Percentiles rank a stretch among this genome's conserved stretches.
Conservation (phyloP, 164 flowering plant species). For the Kingdonia uniflora region DNA sequence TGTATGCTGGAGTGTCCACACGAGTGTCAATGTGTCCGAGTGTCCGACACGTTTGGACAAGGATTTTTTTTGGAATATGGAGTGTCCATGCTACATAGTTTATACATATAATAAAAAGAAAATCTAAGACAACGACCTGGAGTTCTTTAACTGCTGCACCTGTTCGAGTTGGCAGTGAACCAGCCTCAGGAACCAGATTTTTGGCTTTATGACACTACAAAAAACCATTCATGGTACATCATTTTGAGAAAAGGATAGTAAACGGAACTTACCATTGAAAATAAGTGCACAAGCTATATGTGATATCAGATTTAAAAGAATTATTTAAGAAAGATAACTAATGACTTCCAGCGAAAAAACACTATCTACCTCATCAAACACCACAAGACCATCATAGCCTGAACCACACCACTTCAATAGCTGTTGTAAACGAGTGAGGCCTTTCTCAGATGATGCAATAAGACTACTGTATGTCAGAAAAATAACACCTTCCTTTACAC, state of each 20-base stretch:
- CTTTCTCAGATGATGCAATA: constrained; percentile 95
- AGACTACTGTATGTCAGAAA: constrained; percentile 94
- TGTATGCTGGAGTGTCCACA: no score
- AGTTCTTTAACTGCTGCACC: constrained; percentile 96
- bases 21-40: no score
- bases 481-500: constrained; percentile 80
- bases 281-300: no score
- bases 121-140: constrained; percentile 58
- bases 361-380: constrained; percentile 83
- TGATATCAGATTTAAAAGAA: no score
- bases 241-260: no score
- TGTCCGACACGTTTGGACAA: no score
- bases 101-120: no score
- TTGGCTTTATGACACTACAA: constrained; percentile 98
- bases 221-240: constrained; percentile 3
- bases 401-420: constrained; percentile 92
- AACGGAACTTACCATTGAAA: no score
- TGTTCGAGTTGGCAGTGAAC: constrained; percentile 88
- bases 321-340: no score
- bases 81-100: no score
- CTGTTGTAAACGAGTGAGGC: constrained; percentile 89
- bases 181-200: constrained; percentile 94
- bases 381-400: constrained; percentile 72
- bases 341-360: not conserved
- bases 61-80: no score